phyloP scores from a whole-genome alignment of 768 basidiomycete species.

The Boletus reticulatus region DNA sequence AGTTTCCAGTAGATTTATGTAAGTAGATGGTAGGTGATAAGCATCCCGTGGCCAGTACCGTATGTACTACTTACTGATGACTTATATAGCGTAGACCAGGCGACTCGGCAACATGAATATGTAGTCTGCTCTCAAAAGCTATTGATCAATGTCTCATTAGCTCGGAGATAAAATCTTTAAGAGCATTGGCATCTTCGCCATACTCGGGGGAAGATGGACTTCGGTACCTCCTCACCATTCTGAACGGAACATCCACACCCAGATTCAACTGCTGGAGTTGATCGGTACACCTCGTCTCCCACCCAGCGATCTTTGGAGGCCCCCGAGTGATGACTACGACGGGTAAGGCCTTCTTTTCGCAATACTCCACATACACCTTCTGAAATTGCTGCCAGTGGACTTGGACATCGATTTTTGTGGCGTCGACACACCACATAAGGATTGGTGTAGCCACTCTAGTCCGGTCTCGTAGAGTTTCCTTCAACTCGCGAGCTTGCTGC shows the following conservation, averaged over 20 bases:
- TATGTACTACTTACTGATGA: neutral
- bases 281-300: constrained; percentile 11
- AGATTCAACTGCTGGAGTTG: constrained; percentile 14
- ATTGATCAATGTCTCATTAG: neutral
- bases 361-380: constrained; percentile 26
- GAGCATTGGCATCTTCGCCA: constrained; percentile 12
- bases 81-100: constrained; percentile 1
- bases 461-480: constrained; percentile 5
- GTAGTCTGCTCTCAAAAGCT: neutral
- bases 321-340: constrained; percentile 20
- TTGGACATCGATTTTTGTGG: constrained; percentile 14
- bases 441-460: constrained; percentile 10
- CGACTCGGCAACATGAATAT: neutral
- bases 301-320: neutral
- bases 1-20: neutral
- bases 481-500: constrained; percentile 21
- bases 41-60: neutral
- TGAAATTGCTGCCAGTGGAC: constrained; percentile 20
- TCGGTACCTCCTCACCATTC: constrained; percentile 12
- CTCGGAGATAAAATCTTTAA: constrained; percentile 12
- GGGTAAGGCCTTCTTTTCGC: constrained; percentile 18
- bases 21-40: neutral
- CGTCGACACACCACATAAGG: constrained; percentile 26
- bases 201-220: constrained; percentile 8
- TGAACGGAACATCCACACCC: constrained; percentile 1